Base-by-base conservation (phyloP, 352 stramenopile species). In the Sclerospora graminicola region DNA sequence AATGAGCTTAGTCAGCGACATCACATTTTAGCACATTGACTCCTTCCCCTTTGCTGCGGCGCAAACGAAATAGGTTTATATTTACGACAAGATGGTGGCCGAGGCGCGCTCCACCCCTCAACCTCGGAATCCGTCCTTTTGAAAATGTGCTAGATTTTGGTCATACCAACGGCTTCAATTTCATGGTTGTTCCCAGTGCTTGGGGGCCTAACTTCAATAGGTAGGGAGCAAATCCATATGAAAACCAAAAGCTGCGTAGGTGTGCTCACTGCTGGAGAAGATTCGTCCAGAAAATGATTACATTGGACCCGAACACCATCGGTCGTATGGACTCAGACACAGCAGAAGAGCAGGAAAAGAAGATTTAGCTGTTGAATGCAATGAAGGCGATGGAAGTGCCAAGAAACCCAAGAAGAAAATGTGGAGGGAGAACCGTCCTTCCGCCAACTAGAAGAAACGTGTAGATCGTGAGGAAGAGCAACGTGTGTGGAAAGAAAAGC, bases 151-250 rank as follows among this genome's bases (percentile, higher is more conserved):
- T 98, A 32, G 84, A 79, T 30, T 76, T 99, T 48, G 96, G 96
- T 21, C 95, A 99, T 57, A 41, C 77, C 0, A 75, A 71, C 3
- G 94, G 88, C 21, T 57, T 89, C 30, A 66, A 74, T 48, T 89
- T 73, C 30, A 68, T 94, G 15, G 69, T 99, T 45, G 94, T 99
- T 51, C 97, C 97, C 41, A 96, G 97, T 29, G 75, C 90, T 14
- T 96, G 95, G 34, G 95, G 99, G 63, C 83, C 96, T 8, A 98
- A 98, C 77, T 96, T 98, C 27, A 96, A 99, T 65, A 95, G 94
- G 15, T 97, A 95, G 53, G 95, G 98, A 54, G 94, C 94, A 27
- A 98, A 99, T 65, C 96, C 96, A 50, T 98, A 91, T 70, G 75
- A 97, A 60, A 97, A 95, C 57, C 81, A 68, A 34, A 98, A 98